A percentile compares a stretch with the other conserved stretches of the same genome.
Conservation (phyloP, 257 asterid species). For the Capsicum pubescens region DNA sequence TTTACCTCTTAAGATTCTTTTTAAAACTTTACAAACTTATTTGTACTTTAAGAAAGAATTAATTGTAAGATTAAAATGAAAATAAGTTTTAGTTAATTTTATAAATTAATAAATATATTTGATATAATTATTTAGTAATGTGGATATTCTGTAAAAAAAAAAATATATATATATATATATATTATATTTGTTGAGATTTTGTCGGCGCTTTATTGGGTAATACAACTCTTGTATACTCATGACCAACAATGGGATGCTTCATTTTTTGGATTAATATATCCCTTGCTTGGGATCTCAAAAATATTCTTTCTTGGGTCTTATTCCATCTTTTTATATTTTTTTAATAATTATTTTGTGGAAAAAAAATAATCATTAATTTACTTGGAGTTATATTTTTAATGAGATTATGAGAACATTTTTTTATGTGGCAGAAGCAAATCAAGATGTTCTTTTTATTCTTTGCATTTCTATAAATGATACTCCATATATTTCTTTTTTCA, state of each 20-base stretch:
- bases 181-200: constrained; percentile 21
- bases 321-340: not conserved
- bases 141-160: too few species aligned
- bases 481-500: not conserved
- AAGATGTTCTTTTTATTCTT: constrained; percentile 14
- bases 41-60: too few species aligned
- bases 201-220: constrained; percentile 43
- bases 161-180: too few species aligned
- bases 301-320: constrained; percentile 37
- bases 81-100: too few species aligned
- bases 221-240: constrained; percentile 39
- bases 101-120: too few species aligned
- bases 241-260: constrained; percentile 31
- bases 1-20: too few species aligned
- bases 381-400: not conserved
- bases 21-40: too few species aligned
- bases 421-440: constrained; percentile 13
- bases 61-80: too few species aligned
- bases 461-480: constrained; percentile 9
- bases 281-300: constrained; percentile 37
- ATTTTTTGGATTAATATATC: constrained; percentile 25
- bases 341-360: not conserved
- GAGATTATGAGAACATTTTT: not conserved
- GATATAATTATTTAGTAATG: too few species aligned
- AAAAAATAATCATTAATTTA: not conserved